Percentiles rank a stretch among this genome's conserved stretches.
These are phyloP conservation scores for Aurantiochytrium sp. DNA, from an alignment of 108 stramenopile genomes.

Conservation along the genomic window DNA sequence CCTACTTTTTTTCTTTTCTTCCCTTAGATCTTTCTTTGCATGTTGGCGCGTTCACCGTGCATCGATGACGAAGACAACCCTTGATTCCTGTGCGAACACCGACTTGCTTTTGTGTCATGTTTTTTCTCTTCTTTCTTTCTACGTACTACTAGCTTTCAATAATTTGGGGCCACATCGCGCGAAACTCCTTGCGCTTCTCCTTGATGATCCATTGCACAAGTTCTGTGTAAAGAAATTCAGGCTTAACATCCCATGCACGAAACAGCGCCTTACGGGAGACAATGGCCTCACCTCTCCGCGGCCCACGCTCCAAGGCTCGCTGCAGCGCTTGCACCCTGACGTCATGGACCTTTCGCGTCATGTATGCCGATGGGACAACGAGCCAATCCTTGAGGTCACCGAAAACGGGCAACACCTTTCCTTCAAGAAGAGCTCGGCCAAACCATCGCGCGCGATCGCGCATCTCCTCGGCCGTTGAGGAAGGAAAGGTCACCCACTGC, in stretches of 20 bases:
- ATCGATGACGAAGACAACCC: too few species aligned
- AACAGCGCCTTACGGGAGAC: neutral
- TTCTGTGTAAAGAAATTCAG: neutral
- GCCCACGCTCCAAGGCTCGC: neutral
- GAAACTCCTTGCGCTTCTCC: neutral
- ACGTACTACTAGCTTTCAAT: neutral
- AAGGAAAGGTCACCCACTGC: neutral
- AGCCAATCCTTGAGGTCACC: neutral
- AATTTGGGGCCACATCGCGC: neutral
- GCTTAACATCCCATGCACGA: neutral
- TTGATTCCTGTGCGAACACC: too few species aligned
- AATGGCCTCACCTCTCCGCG: neutral
- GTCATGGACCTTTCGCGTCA: neutral
- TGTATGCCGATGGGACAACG: neutral
- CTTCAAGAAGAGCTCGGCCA: neutral
- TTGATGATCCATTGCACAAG: neutral
- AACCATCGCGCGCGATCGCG: neutral
- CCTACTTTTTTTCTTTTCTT: too few species aligned
- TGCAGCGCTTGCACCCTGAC: neutral
- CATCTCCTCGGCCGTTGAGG: neutral
- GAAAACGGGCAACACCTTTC: neutral
- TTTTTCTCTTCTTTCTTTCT: too few species aligned
- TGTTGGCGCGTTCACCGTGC: too few species aligned
- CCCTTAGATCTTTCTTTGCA: too few species aligned
- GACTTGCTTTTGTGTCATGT: too few species aligned